These are phyloP conservation scores for Clavulina sp. DNA, from an alignment of 768 basidiomycete species.

Conservation along the genomic window DNA sequence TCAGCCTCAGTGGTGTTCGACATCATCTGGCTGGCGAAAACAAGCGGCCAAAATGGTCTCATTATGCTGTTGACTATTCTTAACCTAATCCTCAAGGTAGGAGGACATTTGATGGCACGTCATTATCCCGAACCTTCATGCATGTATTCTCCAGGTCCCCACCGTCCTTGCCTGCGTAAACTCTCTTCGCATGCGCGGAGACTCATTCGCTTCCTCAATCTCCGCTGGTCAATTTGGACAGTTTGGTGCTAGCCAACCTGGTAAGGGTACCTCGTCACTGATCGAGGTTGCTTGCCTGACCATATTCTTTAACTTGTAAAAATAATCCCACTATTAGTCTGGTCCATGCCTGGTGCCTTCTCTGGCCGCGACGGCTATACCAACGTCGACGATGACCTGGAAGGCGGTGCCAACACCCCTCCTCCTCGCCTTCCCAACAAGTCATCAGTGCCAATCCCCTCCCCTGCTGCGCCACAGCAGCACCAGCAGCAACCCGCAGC, in stretches of 20 bases:
- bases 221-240: neutral
- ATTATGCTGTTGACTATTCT: conserved; percentile 36
- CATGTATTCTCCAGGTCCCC: conserved; percentile 29
- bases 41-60: conserved; percentile 36
- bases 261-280: no score
- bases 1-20: conserved; percentile 47
- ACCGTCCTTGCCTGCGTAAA: conserved; percentile 35
- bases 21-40: conserved; percentile 37
- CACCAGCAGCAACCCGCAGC: conserved; percentile 3
- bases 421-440: conserved; percentile 11
- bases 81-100: conserved; percentile 42
- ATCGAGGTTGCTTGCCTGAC: no score
- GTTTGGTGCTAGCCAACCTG: neutral
- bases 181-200: conserved; percentile 41
- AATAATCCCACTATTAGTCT: conserved; percentile 27
- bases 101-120: conserved; percentile 2
- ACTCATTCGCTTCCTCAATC: conserved; percentile 33
- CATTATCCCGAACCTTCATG: neutral
- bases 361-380: conserved; percentile 18
- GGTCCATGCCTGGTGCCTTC: conserved; percentile 49
- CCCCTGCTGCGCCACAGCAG: conserved; percentile 3
- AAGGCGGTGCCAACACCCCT: conserved; percentile 17
- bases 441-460: neutral
- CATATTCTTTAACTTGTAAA: neutral
- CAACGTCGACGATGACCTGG: conserved; percentile 26